Evolutionary conservation across 2,329 filamentous ascomycete species (phyloP).

Genomic region (Curvularia sp.): DNA sequence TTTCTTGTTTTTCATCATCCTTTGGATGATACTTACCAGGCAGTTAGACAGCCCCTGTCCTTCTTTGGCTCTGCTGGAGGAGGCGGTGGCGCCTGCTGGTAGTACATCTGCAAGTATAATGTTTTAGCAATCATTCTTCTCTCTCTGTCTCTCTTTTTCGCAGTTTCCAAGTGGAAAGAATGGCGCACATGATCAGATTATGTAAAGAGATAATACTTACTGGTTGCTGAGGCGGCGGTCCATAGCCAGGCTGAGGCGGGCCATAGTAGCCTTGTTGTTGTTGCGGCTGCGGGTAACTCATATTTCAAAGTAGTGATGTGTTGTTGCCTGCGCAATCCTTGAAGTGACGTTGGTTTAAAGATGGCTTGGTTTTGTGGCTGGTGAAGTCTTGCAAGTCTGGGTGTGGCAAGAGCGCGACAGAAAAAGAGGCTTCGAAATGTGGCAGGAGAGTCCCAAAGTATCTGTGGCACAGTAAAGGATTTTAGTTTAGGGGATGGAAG

Average conservation of each 20-base stretch:
- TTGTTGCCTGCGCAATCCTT: background rate
- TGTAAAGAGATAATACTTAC: constrained; percentile 21
- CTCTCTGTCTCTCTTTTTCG: background rate
- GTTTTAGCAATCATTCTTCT: constrained; percentile 1
- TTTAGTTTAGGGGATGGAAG: background rate
- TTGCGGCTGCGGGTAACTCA: constrained; percentile 29
- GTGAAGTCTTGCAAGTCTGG: constrained; percentile 4
- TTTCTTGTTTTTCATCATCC: background rate
- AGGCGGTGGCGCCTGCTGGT: constrained; percentile 39
- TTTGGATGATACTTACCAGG: constrained; percentile 34
- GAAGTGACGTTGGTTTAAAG: constrained; percentile 17
- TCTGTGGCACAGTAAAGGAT: constrained; percentile 14
- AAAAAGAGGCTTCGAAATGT: constrained; percentile 15
- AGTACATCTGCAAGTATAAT: constrained; percentile 40
- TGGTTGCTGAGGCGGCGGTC: constrained; percentile 42
- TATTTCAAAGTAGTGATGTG: constrained; percentile 2
- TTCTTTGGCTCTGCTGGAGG: constrained; percentile 40
- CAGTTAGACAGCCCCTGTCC: constrained; percentile 43
- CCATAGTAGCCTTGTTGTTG: constrained; percentile 36
- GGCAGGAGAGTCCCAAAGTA: constrained; percentile 16
- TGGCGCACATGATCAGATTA: background rate
- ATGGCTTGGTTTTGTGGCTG: background rate
- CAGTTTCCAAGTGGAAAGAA: background rate
- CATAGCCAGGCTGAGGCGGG: constrained; percentile 34
- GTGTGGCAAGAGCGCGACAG: constrained; percentile 9